Percentiles rank a stretch among this genome's conserved stretches.
phyloP scores from a whole-genome alignment of 495 filamentous ascomycete species.

The Xylaria telfairii region DNA sequence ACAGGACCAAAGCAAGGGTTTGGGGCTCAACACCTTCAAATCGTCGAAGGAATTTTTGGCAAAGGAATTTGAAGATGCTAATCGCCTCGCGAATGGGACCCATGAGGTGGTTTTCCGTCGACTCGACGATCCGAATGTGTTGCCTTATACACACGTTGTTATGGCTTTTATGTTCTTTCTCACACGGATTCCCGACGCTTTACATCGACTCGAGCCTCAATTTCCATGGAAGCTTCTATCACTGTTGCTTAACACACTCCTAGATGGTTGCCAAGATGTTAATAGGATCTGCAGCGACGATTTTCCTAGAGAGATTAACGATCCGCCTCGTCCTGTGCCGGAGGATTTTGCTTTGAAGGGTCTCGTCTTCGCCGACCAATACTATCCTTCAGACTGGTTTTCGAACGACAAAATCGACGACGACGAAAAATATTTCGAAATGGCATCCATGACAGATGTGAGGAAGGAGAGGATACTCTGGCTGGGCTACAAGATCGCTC shows the following conservation, averaged over 20 bases:
- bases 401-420: constrained; percentile 71
- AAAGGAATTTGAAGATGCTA: constrained; percentile 34
- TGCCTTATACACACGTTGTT: constrained; percentile 71
- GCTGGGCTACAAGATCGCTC: constrained; percentile 66
- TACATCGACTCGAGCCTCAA: constrained; percentile 46
- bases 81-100: constrained; percentile 40
- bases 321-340: constrained; percentile 66
- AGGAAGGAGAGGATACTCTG: constrained; percentile 78
- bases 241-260: constrained; percentile 70
- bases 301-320: constrained; percentile 62
- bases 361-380: constrained; percentile 70
- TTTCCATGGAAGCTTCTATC: constrained; percentile 74
- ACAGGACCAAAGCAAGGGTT: not conserved
- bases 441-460: constrained; percentile 65
- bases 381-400: constrained; percentile 77
- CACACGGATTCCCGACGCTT: constrained; percentile 56
- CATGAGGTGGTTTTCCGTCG: constrained; percentile 64
- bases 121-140: constrained; percentile 65
- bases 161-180: constrained; percentile 73
- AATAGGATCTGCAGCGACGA: constrained; percentile 54
- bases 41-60: constrained; percentile 34
- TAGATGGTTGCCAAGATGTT: constrained; percentile 45
- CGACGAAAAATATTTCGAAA: constrained; percentile 76
- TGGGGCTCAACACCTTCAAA: constrained; percentile 19
- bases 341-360: constrained; percentile 87